These are phyloP conservation scores for Begonia fuchsioides DNA, from an alignment of 306 rosid genomes.

Conservation along the genomic window DNA sequence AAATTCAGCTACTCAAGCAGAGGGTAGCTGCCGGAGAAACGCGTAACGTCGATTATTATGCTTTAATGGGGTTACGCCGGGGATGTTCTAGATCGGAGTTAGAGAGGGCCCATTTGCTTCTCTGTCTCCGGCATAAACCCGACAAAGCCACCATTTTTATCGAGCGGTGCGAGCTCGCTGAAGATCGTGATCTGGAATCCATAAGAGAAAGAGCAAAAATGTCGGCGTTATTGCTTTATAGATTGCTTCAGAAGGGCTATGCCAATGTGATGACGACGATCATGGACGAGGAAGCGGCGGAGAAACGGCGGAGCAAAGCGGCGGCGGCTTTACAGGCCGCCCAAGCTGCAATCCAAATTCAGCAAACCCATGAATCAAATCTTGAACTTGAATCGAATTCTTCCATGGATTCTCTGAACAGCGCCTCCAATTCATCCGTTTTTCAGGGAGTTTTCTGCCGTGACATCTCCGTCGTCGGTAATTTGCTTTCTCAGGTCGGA, in stretches of 20 bases:
- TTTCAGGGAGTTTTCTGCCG: conserved; percentile 92
- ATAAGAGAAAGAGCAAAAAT: conserved; percentile 66
- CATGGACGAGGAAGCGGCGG: conserved; percentile 61
- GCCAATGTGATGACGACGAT: conserved; percentile 42
- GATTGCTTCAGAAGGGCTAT: conserved; percentile 86
- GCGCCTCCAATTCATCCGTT: conserved; percentile 6
- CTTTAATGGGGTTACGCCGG: conserved; percentile 66
- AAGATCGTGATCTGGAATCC: conserved; percentile 59
- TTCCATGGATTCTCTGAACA: no score
- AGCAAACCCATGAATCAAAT: conserved; percentile 22
- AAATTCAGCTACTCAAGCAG: conserved; percentile 51
- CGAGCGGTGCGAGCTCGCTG: conserved; percentile 67
- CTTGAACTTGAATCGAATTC: conserved; percentile 20
- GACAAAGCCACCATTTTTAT: conserved; percentile 58
- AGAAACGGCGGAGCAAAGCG: conserved; percentile 49
- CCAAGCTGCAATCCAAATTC: conserved; percentile 24
- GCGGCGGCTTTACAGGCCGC: conserved; percentile 37
- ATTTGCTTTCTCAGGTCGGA: conserved; percentile 59
- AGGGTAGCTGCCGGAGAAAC: conserved; percentile 62
- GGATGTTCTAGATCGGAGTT: conserved; percentile 85
- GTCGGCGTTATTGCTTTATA: conserved; percentile 58
- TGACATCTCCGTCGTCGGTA: conserved; percentile 70
- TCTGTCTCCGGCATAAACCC: conserved; percentile 69
- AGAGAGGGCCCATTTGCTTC: conserved; percentile 64
- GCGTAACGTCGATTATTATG: conserved; percentile 60